Base-by-base conservation (phyloP, 2,329 filamentous ascomycete species). In the Colletotrichum gloeosporioides region DNA sequence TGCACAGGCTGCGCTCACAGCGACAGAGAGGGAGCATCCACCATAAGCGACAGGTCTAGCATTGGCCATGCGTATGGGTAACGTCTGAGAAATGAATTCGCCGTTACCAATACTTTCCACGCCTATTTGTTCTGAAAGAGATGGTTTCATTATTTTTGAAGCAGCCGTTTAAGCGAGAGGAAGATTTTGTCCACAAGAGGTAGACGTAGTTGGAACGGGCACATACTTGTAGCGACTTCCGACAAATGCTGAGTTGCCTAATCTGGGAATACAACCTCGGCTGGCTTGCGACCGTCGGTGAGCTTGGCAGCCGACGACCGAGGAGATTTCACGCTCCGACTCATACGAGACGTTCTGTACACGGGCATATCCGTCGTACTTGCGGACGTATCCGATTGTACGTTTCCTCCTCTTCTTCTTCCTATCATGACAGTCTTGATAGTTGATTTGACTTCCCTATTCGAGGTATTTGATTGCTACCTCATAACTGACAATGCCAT, bases 11-110 rank as follows among this genome's bases (percentile, higher is more conserved):
- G 53, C 53, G 8, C 53, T 57, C 9, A 57, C 53, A 57, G 53
- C 53, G 53, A 57, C 53, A 15, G 53, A 57, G n/a, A 57, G 53
- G 53, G 25, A 25, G 53, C 53, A 57, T 57, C 53, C 22, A 15
- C 53, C 53, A 15, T 27, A 27, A 16, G 53, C 53, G 12, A 57
- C 15, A 25, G 53, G 25, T n/a, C 25, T 57, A 22, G 53, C 22
- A 27, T 57, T 25, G n/a, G 53, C 25, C 22, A 57, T 57, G 22
- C 22, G 53, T 12, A 57, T 27, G 3, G 53, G 53, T 27, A 27
- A 12, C 15, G 7, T 16, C 25, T 16, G 18, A 8, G 53, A 57
- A 27, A 57, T n/a, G n/a, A 25, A 57, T 12, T 27, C 22, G 25
- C 25, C 22, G 1, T 57, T 1, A 12, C 53, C 22, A 27, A 57